phyloP scores from a whole-genome alignment of 495 filamentous ascomycete species.

The Tuber brumale region DNA sequence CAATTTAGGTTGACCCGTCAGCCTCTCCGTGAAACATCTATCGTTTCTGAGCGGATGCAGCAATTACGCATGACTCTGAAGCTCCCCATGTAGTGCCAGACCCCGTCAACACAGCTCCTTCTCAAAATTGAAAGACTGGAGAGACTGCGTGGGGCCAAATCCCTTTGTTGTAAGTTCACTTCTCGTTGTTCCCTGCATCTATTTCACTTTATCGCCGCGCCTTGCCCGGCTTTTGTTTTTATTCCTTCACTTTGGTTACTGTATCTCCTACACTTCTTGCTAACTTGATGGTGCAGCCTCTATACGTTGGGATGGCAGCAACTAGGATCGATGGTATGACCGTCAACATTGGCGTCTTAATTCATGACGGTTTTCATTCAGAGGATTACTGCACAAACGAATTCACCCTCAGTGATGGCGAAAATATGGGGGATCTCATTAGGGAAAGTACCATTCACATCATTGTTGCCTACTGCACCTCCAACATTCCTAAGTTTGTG shows the following conservation, averaged over 20 bases:
- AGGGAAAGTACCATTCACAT: constrained; percentile 52
- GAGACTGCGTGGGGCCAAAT: constrained; percentile 33
- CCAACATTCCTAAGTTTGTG: constrained; percentile 56
- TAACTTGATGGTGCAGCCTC: constrained; percentile 46
- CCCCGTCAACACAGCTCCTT: not conserved
- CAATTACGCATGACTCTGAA: too few species aligned
- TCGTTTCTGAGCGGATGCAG: too few species aligned
- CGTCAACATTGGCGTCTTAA: constrained; percentile 58
- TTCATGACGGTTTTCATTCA: constrained; percentile 69
- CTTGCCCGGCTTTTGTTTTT: too few species aligned
- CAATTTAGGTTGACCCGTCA: too few species aligned
- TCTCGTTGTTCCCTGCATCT: not conserved
- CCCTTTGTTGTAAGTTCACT: constrained; percentile 21
- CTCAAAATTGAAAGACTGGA: constrained; percentile 15
- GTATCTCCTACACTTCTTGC: not conserved
- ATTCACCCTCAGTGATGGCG: constrained; percentile 44
- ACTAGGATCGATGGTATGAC: constrained; percentile 49
- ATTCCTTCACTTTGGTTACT: not conserved
- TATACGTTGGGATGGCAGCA: constrained; percentile 59
- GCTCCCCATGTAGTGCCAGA: not conserved
- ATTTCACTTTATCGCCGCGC: too few species aligned
- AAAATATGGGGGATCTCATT: constrained; percentile 45
- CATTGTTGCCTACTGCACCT: constrained; percentile 53
- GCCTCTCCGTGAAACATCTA: too few species aligned
- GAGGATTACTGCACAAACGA: constrained; percentile 63